These are phyloP conservation scores for Plasmodium fragile DNA, from an alignment of 169 alveolate species.

Conservation along the genomic window DNA sequence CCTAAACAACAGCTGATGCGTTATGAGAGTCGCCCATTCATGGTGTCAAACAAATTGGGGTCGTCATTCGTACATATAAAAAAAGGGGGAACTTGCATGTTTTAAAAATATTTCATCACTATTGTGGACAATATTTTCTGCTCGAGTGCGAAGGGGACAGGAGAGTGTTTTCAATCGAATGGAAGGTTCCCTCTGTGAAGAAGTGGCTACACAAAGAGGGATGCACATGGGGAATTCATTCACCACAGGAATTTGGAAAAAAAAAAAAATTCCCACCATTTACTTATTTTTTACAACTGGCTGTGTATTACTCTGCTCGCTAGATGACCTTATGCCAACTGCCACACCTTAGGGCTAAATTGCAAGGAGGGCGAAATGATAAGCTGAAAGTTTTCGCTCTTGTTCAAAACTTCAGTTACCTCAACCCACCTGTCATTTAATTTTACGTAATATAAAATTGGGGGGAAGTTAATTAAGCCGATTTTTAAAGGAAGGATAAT, in stretches of 20 bases:
- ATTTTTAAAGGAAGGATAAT: conserved; percentile 60
- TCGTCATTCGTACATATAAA: neutral
- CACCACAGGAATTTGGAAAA: neutral
- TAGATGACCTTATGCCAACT: conserved; percentile 10
- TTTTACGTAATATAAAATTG: conserved; percentile 52
- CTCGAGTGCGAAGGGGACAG: neutral
- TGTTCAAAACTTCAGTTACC: conserved; percentile 37
- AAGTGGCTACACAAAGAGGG: neutral
- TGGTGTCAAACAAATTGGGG: neutral
- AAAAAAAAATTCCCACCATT: neutral
- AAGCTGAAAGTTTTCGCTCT: conserved; percentile 68
- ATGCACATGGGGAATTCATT: neutral
- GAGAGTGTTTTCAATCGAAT: neutral
- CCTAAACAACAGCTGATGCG: neutral
- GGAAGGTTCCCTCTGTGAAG: neutral
- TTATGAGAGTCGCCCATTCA: neutral
- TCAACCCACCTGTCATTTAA: conserved; percentile 71
- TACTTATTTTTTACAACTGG: neutral
- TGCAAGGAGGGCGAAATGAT: conserved; percentile 74
- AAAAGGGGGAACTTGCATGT: neutral
- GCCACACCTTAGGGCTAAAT: conserved; percentile 58
- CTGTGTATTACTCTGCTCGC: neutral
- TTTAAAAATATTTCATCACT: neutral
- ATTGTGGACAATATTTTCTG: neutral
- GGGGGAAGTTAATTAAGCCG: conserved; percentile 71